Conservation (phyloP, 768 basidiomycete genomes). For the Hebeloma cylindrosporum region DNA sequence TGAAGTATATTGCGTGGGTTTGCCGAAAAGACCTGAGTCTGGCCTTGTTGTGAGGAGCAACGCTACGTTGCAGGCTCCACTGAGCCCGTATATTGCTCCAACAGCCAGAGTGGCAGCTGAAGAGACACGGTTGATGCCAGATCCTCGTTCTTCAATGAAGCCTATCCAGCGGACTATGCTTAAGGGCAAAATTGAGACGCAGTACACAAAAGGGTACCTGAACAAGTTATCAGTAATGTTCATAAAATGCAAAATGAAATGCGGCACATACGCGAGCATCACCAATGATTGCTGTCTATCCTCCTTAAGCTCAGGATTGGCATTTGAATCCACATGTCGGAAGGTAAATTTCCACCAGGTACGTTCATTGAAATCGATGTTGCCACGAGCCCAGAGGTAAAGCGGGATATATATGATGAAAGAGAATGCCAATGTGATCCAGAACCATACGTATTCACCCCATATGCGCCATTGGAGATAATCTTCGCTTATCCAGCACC, state of each 20-base stretch:
- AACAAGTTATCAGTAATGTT: slow-evolving; percentile 1
- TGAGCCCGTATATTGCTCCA: slow-evolving; percentile 35
- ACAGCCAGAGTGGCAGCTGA: slow-evolving; percentile 34
- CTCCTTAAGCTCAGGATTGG: slow-evolving; percentile 13
- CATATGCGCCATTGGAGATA: slow-evolving; percentile 32
- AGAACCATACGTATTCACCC: slow-evolving; percentile 48
- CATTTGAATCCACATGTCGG: slow-evolving; percentile 12
- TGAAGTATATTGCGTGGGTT: slow-evolving; percentile 1
- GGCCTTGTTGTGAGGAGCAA: slow-evolving; percentile 38
- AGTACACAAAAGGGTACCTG: slow-evolving; percentile 41
- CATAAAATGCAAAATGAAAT: background rate
- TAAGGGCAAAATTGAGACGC: slow-evolving; percentile 37
- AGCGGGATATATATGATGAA: slow-evolving; percentile 34
- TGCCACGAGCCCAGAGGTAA: slow-evolving; percentile 37
- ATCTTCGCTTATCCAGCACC: slow-evolving; percentile 44
- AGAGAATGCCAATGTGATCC: slow-evolving; percentile 39
- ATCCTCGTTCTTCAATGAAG: slow-evolving; percentile 24
- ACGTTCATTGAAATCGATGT: slow-evolving; percentile 29
- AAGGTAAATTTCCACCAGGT: slow-evolving; percentile 35
- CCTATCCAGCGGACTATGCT: slow-evolving; percentile 40
- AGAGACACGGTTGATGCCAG: slow-evolving; percentile 13
- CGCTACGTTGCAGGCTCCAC: slow-evolving; percentile 40
- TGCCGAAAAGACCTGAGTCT: slow-evolving; percentile 33
- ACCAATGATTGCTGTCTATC: slow-evolving; percentile 22
- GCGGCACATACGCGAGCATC: slow-evolving; percentile 30